Conservation (phyloP, 345 rosid species). For the Populus euphratica region DNA sequence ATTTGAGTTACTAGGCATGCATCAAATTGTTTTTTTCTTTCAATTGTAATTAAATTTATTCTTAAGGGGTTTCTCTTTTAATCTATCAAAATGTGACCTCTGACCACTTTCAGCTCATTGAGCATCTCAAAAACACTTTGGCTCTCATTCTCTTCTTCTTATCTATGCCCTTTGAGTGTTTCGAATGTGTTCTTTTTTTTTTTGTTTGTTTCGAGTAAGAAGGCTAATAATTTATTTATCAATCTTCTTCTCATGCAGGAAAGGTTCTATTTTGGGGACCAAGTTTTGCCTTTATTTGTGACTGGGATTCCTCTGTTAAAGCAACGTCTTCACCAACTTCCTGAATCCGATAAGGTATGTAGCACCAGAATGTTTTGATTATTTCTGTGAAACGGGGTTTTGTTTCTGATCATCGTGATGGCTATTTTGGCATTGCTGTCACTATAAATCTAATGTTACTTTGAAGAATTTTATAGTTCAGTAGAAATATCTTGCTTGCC, state of each 20-base stretch:
- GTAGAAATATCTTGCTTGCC: background rate
- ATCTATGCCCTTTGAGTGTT: background rate
- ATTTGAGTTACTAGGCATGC: background rate
- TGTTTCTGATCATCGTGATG: background rate
- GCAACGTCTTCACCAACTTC: slow-evolving; percentile 77
- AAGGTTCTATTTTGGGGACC: slow-evolving; percentile 92
- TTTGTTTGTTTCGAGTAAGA: background rate
- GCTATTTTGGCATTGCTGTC: background rate
- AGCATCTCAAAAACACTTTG: background rate
- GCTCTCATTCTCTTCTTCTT: background rate
- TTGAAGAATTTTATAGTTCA: background rate
- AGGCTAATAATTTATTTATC: background rate
- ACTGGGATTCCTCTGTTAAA: slow-evolving; percentile 91
- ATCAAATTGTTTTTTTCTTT: background rate
- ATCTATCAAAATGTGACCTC: background rate
- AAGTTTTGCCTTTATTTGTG: slow-evolving; percentile 93
- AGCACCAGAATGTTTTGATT: background rate
- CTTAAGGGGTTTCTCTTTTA: background rate
- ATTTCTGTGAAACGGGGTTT: slow-evolving; percentile 2
- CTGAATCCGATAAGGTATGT: slow-evolving; percentile 60
- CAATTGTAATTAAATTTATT: background rate
- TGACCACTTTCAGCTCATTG: background rate
- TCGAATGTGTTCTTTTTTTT: background rate
- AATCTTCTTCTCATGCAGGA: slow-evolving; percentile 49
- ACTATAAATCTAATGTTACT: background rate